These are phyloP conservation scores for Bolboschoenoplectus hybrid DNA, from an alignment of 202 grass and related monocot species.

Conservation along the genomic window DNA sequence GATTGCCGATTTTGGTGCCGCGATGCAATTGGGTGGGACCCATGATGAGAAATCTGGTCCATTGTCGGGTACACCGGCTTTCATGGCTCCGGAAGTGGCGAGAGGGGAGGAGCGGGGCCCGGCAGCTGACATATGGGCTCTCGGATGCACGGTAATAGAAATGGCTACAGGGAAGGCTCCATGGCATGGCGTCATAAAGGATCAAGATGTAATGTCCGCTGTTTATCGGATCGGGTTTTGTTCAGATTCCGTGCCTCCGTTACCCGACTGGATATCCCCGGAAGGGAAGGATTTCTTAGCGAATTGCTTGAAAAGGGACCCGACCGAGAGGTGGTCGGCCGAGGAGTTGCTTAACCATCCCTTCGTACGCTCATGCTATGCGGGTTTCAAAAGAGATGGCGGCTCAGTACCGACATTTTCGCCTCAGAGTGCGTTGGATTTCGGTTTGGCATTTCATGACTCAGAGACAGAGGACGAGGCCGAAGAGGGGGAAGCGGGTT, in stretches of 20 bases:
- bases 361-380: slow-evolving; percentile 40
- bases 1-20: slow-evolving; percentile 78
- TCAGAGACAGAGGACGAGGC: slow-evolving; percentile 56
- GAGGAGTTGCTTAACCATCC: slow-evolving; percentile 67
- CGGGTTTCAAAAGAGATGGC: slow-evolving; percentile 21
- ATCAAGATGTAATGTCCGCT: slow-evolving; percentile 49
- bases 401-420: slow-evolving; percentile 39
- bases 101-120: slow-evolving; percentile 65
- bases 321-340: slow-evolving; percentile 53
- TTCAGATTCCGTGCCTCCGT: slow-evolving; percentile 51
- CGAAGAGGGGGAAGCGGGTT: neutral
- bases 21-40: neutral
- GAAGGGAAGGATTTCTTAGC: slow-evolving; percentile 55
- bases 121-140: slow-evolving; percentile 81
- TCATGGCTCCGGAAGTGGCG: slow-evolving; percentile 86
- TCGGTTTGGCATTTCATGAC: slow-evolving; percentile 48
- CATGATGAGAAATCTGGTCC: slow-evolving; percentile 22
- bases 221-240: slow-evolving; percentile 63
- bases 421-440: slow-evolving; percentile 63
- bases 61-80: slow-evolving; percentile 63
- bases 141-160: slow-evolving; percentile 85
- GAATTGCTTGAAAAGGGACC: slow-evolving; percentile 54
- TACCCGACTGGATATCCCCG: slow-evolving; percentile 50
- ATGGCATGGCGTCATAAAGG: slow-evolving; percentile 48
- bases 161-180: slow-evolving; percentile 72